These are phyloP conservation scores for Eucalyptus viminalis DNA, from an alignment of 345 rosid genomes.

Conservation along the genomic window DNA sequence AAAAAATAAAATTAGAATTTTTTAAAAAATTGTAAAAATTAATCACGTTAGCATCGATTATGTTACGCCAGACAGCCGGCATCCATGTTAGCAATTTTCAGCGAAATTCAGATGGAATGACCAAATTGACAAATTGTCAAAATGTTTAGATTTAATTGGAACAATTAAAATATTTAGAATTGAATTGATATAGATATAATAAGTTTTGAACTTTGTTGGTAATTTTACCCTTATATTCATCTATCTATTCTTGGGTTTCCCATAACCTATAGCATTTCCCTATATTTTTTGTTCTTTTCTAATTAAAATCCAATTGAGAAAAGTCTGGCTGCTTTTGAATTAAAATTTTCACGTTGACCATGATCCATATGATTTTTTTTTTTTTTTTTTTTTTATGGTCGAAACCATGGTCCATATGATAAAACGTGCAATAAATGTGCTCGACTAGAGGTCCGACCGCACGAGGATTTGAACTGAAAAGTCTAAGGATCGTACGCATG, in stretches of 20 bases:
- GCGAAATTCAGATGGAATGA: too few relatives aligned
- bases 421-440: background rate
- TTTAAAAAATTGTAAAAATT: too few relatives aligned
- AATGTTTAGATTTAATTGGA: too few relatives aligned
- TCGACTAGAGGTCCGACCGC: background rate
- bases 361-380: background rate
- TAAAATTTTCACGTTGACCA: background rate
- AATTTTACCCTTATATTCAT: background rate
- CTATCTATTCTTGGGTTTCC: background rate
- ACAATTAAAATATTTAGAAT: too few relatives aligned
- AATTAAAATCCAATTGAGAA: background rate
- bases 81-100: too few relatives aligned
- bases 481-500: background rate
- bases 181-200: too few relatives aligned
- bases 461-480: background rate
- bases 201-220: too few relatives aligned
- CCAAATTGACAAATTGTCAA: too few relatives aligned
- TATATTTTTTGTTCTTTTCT: background rate
- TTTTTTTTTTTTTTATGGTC: too few relatives aligned
- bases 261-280: background rate
- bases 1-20: too few relatives aligned
- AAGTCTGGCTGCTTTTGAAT: background rate
- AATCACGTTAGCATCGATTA: accelerated
- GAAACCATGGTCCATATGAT: background rate
- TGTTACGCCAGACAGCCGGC: accelerated